Base-by-base conservation (phyloP, 768 basidiomycete species). In the Kwoniella dejecticola region DNA sequence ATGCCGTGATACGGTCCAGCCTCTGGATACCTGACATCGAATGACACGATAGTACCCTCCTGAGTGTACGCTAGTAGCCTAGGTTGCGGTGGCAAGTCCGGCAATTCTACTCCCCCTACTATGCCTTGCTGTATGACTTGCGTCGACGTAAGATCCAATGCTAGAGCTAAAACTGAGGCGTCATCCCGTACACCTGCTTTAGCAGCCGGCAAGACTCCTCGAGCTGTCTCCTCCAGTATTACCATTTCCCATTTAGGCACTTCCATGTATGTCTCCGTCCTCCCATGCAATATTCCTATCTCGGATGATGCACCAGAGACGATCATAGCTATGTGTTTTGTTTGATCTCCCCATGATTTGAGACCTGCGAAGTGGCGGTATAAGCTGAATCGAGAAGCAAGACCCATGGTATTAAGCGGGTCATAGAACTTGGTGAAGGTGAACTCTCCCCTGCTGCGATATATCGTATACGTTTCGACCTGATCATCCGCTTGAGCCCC, bases 41-140 rank as follows among this genome's bases (percentile, higher is more conserved):
- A 81, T 2, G 67, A 68, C 4, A 77, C 72, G 31, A 81, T 58
- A 6, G 76, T 63, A 7, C 81, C 81, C 24, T 79, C 77, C 57
- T 76, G 78, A 19, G 77, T 79, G 36, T 74, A 75, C 4, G 72
- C 75, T 52, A 80, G 38, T 15, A 81, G 36, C 17, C 71, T 66
- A 0, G 79, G 77, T 30, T 64, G 58, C 4, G 78, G 75, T 10
- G 76, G 68, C 4, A 78, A 45, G 61, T 78, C 78, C 2, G 71
- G 64, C 33, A 52, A 59, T 42, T 79, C 76, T 12, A 71, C 67
- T 4, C 79, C 80, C 15, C 75, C 79, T 5, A 75, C 69, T 46
- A 79, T 76, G 1, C 71, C 75, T 52, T 66, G 68, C 31, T 62
- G 69, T 58, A 80, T 71, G 0, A 66, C 47, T 26, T 60, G 70